phyloP scores from a whole-genome alignment of 1,284 basidiomycete genomes.

The Apiotrichum porosum region DNA sequence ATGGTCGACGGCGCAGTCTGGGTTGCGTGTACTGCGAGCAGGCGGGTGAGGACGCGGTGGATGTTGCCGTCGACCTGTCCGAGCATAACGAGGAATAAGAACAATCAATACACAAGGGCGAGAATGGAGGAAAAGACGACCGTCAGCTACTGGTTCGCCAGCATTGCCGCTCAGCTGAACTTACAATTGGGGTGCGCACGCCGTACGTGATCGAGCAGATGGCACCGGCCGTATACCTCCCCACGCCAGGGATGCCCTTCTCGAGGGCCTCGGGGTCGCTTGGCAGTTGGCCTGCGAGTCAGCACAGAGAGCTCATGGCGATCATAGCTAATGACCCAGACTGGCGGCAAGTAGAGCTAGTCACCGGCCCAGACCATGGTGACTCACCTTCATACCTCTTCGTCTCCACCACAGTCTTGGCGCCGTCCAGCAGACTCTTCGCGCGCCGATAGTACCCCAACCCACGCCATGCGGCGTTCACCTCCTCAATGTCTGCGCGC shows the following conservation, averaged over 20 bases:
- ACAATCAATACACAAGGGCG: too few species aligned
- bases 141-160: too few species aligned
- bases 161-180: too few species aligned
- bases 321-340: too few species aligned
- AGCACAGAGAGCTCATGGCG: too few species aligned
- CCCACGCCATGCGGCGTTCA: slow-evolving; percentile 79
- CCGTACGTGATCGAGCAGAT: slow-evolving; percentile 87
- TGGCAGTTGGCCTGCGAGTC: slow-evolving; percentile 57
- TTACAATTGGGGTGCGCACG: slow-evolving; percentile 72
- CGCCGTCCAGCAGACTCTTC: slow-evolving; percentile 67
- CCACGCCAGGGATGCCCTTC: slow-evolving; percentile 79
- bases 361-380: not conserved
- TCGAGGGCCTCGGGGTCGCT: slow-evolving; percentile 74
- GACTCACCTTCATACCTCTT: slow-evolving; percentile 49
- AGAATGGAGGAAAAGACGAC: not conserved
- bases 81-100: not conserved
- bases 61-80: slow-evolving; percentile 90
- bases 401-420: slow-evolving; percentile 67
- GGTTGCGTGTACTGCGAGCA: slow-evolving; percentile 73
- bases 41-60: slow-evolving; percentile 69
- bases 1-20: slow-evolving; percentile 72
- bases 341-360: too few species aligned
- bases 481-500: slow-evolving; percentile 67
- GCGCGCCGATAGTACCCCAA: slow-evolving; percentile 90
- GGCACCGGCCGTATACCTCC: slow-evolving; percentile 76